Conservation (phyloP, 2,329 filamentous ascomycete genomes). For the Lachnellula hyalina region DNA sequence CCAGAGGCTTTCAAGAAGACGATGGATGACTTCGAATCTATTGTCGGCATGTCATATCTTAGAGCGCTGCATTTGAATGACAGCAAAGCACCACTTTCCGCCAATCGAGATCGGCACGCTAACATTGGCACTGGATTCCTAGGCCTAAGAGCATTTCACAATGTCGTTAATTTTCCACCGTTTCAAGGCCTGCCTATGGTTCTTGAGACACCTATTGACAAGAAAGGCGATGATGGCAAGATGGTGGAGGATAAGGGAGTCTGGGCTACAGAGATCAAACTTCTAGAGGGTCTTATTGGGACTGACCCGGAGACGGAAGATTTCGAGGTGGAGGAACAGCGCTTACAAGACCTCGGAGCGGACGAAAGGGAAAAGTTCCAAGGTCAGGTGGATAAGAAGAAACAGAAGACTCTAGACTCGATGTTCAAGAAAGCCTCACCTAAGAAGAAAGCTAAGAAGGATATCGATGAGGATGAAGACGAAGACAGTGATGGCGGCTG, state of each 20-base stretch:
- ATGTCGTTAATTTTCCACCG: conserved; percentile 74
- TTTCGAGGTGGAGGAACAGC: conserved; percentile 60
- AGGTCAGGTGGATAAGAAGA: conserved; percentile 62
- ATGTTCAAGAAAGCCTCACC: conserved; percentile 34
- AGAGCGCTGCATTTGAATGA: conserved; percentile 90
- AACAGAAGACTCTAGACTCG: conserved; percentile 32
- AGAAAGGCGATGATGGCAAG: conserved; percentile 59
- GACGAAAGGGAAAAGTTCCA: conserved; percentile 69
- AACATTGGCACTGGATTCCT: conserved; percentile 96
- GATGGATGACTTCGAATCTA: conserved; percentile 67
- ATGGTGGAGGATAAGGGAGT: conserved; percentile 71
- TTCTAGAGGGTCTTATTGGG: conserved; percentile 81
- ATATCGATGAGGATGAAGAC: conserved; percentile 19
- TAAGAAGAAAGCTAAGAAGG: conserved; percentile 36
- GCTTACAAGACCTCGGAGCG: conserved; percentile 62
- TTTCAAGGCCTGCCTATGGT: conserved; percentile 84
- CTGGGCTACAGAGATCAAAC: conserved; percentile 92
- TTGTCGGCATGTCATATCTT: conserved; percentile 75
- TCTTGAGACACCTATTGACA: conserved; percentile 90
- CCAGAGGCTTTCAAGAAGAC: conserved; percentile 68
- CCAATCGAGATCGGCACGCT: conserved; percentile 83
- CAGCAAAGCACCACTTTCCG: conserved; percentile 81
- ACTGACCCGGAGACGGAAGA: conserved; percentile 72
- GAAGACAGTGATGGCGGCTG: conserved; percentile 23
- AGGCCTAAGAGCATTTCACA: conserved; percentile 84